Evolutionary conservation across 2,329 filamentous ascomycete genomes (phyloP).

Genomic region (Colletotrichum sansevieriae): DNA sequence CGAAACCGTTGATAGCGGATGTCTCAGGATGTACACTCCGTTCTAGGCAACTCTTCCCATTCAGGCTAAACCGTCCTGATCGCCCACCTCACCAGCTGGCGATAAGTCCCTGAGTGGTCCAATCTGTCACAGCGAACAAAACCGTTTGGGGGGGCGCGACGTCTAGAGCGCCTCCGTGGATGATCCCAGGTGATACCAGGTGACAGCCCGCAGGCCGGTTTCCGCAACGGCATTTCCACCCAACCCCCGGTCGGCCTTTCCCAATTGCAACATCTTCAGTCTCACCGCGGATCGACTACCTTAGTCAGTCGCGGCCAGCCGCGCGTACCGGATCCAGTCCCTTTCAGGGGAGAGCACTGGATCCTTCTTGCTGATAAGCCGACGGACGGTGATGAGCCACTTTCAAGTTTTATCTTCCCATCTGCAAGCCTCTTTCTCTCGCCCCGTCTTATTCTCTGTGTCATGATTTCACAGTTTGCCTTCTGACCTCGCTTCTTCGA

Average conservation of each 20-base stretch:
- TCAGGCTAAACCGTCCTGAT: not conserved
- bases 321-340: constrained; percentile 6
- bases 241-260: constrained; percentile 17
- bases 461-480: not conserved
- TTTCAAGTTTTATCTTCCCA: not conserved
- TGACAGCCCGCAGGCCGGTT: constrained; percentile 16
- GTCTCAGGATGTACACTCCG: not conserved
- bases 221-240: constrained; percentile 5
- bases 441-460: not conserved
- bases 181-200: constrained; percentile 17
- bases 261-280: constrained; percentile 33
- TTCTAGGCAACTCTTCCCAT: not conserved
- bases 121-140: constrained; percentile 4
- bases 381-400: not conserved
- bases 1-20: not conserved
- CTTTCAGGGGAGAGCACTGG: not conserved
- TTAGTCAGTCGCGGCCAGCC: constrained; percentile 22
- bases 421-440: not conserved
- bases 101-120: not conserved
- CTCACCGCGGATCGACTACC: constrained; percentile 29
- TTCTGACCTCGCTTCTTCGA: not conserved
- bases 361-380: constrained; percentile 31
- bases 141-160: not conserved
- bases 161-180: not conserved
- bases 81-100: not conserved